These are phyloP conservation scores for Carnegiea gigantea DNA, from an alignment of 179 eudicot genomes.

Conservation along the genomic window DNA sequence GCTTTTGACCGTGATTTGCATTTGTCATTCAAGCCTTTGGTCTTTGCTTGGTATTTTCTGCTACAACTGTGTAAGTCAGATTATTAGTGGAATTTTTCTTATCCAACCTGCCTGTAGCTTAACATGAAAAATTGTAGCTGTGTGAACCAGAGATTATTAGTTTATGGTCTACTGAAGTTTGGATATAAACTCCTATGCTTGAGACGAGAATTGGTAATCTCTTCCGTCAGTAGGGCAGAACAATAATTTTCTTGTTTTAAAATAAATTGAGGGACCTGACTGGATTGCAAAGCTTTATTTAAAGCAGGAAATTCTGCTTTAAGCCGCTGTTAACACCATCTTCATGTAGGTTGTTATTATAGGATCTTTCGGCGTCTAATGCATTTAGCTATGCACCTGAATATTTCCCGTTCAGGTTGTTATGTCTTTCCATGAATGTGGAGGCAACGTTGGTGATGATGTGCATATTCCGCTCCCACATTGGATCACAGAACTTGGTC, in stretches of 20 bases:
- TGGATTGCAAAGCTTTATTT: background rate
- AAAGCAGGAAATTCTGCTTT: background rate
- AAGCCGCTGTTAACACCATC: background rate
- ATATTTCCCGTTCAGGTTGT: constrained; percentile 49
- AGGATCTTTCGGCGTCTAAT: background rate
- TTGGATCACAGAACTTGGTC: constrained; percentile 70
- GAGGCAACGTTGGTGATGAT: constrained; percentile 83
- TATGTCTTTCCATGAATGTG: constrained; percentile 88
- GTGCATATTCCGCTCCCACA: constrained; percentile 68
- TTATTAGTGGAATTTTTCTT: constrained; percentile 11
- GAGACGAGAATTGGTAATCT: background rate
- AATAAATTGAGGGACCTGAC: background rate
- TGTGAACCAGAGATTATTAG: background rate
- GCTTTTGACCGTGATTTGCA: background rate
- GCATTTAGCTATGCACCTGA: background rate
- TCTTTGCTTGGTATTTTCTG: background rate
- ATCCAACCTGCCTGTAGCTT: background rate
- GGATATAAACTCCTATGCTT: background rate
- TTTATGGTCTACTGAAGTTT: background rate
- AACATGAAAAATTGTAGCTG: background rate
- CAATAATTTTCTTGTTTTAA: background rate
- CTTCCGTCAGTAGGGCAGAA: background rate
- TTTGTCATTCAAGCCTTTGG: background rate
- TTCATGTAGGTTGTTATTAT: background rate
- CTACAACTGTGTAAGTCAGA: background rate